phyloP scores from a whole-genome alignment of 371 early-diverging fungal genomes.

The Mucor plumbeus region DNA sequence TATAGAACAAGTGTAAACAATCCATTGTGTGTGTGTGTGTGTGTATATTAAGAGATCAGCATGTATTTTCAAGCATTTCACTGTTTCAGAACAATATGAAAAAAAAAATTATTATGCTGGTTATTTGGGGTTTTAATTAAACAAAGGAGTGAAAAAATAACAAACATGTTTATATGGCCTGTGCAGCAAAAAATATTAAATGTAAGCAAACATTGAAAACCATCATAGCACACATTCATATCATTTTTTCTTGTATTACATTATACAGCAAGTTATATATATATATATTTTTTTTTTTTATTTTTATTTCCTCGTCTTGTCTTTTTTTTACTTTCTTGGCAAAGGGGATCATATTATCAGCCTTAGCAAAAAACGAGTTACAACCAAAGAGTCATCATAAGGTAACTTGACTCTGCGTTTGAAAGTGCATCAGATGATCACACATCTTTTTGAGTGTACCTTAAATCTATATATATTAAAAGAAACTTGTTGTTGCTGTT shows the following conservation, averaged over 20 bases:
- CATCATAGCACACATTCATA: constrained; percentile 14
- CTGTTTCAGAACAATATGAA: neutral
- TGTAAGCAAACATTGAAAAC: constrained; percentile 18
- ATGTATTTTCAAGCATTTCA: too few relatives aligned
- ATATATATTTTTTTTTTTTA: neutral
- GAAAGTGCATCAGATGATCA: constrained; percentile 10
- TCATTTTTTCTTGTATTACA: neutral
- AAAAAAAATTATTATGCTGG: too few relatives aligned
- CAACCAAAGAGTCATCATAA: constrained; percentile 1
- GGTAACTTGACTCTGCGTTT: constrained; percentile 5
- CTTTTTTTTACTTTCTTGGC: too few relatives aligned
- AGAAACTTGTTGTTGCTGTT: neutral
- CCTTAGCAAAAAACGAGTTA: neutral
- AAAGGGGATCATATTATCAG: too few relatives aligned
- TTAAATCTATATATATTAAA: constrained; percentile 6
- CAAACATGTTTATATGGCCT: constrained; percentile 23
- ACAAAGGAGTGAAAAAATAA: constrained; percentile 2
- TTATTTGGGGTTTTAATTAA: neutral
- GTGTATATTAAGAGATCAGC: too few relatives aligned
- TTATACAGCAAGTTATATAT: neutral
- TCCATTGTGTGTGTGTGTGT: neutral
- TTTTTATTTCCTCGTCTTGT: neutral
- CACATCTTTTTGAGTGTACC: constrained; percentile 8
- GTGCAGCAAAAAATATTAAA: constrained; percentile 11
- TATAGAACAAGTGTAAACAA: constrained; percentile 12